Evolutionary conservation across 352 stramenopile species (phyloP).

Genomic region (Globisporangium emineosum): DNA sequence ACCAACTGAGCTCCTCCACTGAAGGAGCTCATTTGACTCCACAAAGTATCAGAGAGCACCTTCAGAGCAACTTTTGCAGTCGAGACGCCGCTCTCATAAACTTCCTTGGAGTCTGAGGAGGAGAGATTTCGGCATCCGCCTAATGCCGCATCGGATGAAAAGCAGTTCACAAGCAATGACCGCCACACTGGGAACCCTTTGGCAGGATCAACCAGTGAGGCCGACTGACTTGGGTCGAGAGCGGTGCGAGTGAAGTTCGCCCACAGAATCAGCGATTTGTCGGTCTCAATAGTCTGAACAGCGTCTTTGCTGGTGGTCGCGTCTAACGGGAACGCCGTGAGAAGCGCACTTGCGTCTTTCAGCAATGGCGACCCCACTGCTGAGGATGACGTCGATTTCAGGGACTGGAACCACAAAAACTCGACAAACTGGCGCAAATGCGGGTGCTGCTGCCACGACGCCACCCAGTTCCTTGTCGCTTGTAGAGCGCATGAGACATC

Average conservation of each 20-base stretch:
- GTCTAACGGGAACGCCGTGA: slow-evolving; percentile 23
- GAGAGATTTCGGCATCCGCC: slow-evolving; percentile 21
- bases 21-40: neutral
- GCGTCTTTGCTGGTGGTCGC: neutral
- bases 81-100: slow-evolving; percentile 5
- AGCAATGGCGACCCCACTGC: slow-evolving; percentile 2
- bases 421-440: slow-evolving; percentile 46
- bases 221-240: slow-evolving; percentile 27
- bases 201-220: slow-evolving; percentile 28
- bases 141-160: slow-evolving; percentile 23
- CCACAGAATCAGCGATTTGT: slow-evolving; percentile 7
- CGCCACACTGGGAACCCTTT: slow-evolving; percentile 42
- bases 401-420: slow-evolving; percentile 36
- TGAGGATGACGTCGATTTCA: slow-evolving; percentile 10
- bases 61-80: neutral
- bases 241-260: slow-evolving; percentile 22
- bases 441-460: slow-evolving; percentile 52
- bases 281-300: neutral
- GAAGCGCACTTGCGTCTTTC: slow-evolving; percentile 14
- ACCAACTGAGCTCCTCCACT: neutral
- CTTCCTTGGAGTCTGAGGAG: neutral
- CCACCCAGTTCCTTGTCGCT: slow-evolving; percentile 43
- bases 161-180: slow-evolving; percentile 35
- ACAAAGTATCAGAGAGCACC: neutral
- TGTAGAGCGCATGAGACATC: slow-evolving; percentile 38